phyloP scores from a whole-genome alignment of 164 flowering plant species.

The Cinnamomum chago region DNA sequence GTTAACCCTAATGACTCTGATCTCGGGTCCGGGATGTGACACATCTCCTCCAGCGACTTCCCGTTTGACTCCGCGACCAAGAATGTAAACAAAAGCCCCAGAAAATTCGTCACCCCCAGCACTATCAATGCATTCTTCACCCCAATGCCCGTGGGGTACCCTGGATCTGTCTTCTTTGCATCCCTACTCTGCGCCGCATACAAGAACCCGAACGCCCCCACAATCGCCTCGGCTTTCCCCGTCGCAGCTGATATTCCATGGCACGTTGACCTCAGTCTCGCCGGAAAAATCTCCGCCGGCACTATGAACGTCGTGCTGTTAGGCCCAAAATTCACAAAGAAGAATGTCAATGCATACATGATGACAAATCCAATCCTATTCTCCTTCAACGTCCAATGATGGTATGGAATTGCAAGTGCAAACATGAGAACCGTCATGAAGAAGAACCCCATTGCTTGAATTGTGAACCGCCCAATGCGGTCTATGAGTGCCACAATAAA shows the following conservation, averaged over 20 bases:
- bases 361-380: conserved; percentile 16
- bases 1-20: no score
- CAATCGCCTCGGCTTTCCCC: conserved; percentile 40
- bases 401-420: conserved; percentile 16
- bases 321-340: conserved; percentile 44
- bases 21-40: no score
- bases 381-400: conserved; percentile 12
- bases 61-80: conserved; percentile 47
- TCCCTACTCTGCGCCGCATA: conserved; percentile 25
- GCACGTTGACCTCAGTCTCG: conserved; percentile 38
- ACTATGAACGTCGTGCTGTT: conserved; percentile 40
- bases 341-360: conserved; percentile 35
- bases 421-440: conserved; percentile 22
- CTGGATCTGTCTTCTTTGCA: conserved; percentile 21
- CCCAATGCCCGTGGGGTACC: conserved; percentile 41
- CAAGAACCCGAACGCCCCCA: conserved; percentile 42
- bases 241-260: conserved; percentile 45
- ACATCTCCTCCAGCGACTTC: conserved; percentile 41
- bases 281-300: conserved; percentile 44
- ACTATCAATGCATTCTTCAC: conserved; percentile 33
- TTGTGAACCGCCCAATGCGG: conserved; percentile 14
- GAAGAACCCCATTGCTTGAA: conserved; percentile 20
- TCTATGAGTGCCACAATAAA: conserved; percentile 17
- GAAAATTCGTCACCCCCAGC: conserved; percentile 25
- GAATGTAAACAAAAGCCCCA: conserved; percentile 31